Evolutionary conservation across 1,139 yeast genomes (phyloP).

Genomic region (Petasospora fabianii): DNA sequence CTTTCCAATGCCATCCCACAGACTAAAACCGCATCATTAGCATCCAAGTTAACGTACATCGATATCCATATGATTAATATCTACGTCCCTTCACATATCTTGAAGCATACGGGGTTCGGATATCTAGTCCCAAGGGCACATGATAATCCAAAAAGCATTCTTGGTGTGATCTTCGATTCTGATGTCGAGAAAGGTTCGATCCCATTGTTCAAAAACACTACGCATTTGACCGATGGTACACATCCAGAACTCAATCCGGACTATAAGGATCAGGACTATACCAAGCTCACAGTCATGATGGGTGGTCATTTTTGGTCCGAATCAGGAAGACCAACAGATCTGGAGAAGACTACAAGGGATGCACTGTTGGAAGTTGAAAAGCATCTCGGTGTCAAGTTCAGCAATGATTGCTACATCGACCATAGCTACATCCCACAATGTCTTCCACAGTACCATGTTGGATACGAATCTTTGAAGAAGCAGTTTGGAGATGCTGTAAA

Average conservation of each 20-base stretch:
- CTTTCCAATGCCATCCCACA: slow-evolving; percentile 28
- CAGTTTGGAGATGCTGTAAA: slow-evolving; percentile 34
- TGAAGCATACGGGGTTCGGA: slow-evolving; percentile 67
- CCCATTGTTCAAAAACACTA: slow-evolving; percentile 24
- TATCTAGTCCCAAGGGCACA: slow-evolving; percentile 68
- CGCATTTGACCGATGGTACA: neutral
- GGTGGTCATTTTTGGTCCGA: slow-evolving; percentile 69
- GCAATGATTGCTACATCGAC: slow-evolving; percentile 33
- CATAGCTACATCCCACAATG: slow-evolving; percentile 44
- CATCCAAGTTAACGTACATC: slow-evolving; percentile 18
- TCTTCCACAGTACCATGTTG: slow-evolving; percentile 80
- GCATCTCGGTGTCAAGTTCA: slow-evolving; percentile 45
- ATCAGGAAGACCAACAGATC: slow-evolving; percentile 1
- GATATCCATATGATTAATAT: slow-evolving; percentile 59
- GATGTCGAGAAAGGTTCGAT: slow-evolving; percentile 57
- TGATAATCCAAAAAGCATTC: slow-evolving; percentile 53
- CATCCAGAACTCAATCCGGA: slow-evolving; percentile 11
- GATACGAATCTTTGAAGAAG: slow-evolving; percentile 52
- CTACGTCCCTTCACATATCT: slow-evolving; percentile 40
- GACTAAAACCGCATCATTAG: slow-evolving; percentile 8
- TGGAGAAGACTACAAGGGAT: slow-evolving; percentile 2
- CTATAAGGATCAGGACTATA: slow-evolving; percentile 40
- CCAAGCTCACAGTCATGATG: slow-evolving; percentile 83
- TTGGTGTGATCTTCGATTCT: slow-evolving; percentile 91
- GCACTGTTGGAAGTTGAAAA: slow-evolving; percentile 40